phyloP scores from a whole-genome alignment of 202 grass and related monocot species.

The Saccharum hybrid region DNA sequence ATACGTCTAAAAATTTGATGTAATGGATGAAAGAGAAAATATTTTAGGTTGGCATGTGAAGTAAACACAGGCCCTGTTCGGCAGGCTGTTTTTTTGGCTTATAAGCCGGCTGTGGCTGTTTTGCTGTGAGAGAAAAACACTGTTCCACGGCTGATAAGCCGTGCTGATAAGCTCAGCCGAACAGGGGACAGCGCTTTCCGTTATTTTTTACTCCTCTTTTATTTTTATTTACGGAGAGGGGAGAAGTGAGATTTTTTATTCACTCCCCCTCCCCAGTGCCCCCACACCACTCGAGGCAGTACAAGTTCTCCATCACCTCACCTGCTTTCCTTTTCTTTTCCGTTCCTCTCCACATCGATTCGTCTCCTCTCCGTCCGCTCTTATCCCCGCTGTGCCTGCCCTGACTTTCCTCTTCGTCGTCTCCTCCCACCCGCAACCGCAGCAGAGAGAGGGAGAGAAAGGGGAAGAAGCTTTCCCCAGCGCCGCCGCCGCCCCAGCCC shows the following conservation, averaged over 20 bases:
- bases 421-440: neutral
- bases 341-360: constrained; percentile 29
- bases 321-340: constrained; percentile 16
- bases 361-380: neutral
- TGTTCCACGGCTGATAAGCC: no score
- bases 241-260: neutral
- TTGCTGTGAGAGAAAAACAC: no score
- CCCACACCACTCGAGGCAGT: no score
- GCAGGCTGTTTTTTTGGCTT: no score
- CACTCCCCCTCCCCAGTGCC: neutral
- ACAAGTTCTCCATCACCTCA: neutral
- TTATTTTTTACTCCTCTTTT: no score
- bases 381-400: neutral
- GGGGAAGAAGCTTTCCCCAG: neutral
- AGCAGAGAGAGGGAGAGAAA: no score
- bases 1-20: no score
- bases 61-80: no score
- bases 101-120: no score
- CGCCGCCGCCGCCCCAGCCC: neutral
- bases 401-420: constrained; percentile 14
- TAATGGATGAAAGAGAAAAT: no score
- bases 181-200: neutral
- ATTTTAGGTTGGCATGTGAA: no score
- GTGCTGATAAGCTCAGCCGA: no score
- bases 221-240: neutral